Percentiles rank a stretch among this genome's conserved stretches.
Evolutionary conservation across 164 flowering plant species (phyloP).

Genomic region (Umbilicus rupestris): DNA sequence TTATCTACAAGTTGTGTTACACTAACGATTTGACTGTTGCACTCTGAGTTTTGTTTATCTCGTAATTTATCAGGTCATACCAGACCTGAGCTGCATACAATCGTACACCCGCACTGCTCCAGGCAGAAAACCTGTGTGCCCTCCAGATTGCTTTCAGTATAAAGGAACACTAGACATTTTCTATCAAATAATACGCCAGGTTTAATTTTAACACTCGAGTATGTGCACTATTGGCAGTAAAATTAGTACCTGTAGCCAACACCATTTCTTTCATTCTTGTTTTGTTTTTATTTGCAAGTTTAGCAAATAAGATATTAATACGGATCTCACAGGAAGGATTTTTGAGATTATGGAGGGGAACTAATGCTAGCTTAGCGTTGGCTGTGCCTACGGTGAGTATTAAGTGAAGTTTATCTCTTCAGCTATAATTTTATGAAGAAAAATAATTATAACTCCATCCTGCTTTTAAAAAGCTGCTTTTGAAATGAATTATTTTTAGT

Average conservation of each 20-base stretch:
- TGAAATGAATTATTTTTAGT: slow-evolving; percentile 8
- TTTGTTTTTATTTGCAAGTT: neutral
- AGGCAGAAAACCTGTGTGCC: slow-evolving; percentile 50
- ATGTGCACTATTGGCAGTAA: neutral
- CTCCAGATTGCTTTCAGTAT: slow-evolving; percentile 69
- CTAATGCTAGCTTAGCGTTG: slow-evolving; percentile 59
- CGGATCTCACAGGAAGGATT: slow-evolving; percentile 51
- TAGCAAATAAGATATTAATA: neutral
- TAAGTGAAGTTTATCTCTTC: neutral
- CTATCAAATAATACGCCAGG: slow-evolving; percentile 81
- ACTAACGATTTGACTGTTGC: neutral
- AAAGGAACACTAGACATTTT: slow-evolving; percentile 90
- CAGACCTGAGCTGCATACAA: slow-evolving; percentile 53
- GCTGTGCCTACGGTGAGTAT: slow-evolving; percentile 56
- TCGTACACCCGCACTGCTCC: slow-evolving; percentile 43
- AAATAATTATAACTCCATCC: neutral
- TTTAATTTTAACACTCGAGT: slow-evolving; percentile 19
- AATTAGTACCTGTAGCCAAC: neutral
- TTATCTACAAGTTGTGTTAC: neutral
- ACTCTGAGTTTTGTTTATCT: slow-evolving; percentile 1
- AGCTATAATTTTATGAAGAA: neutral
- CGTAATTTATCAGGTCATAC: slow-evolving; percentile 44
- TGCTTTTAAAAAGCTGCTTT: neutral
- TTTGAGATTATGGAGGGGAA: slow-evolving; percentile 61
- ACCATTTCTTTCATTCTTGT: neutral